Conservation (phyloP, 2,329 filamentous ascomycete genomes). For the Plenodomus lindquistii region DNA sequence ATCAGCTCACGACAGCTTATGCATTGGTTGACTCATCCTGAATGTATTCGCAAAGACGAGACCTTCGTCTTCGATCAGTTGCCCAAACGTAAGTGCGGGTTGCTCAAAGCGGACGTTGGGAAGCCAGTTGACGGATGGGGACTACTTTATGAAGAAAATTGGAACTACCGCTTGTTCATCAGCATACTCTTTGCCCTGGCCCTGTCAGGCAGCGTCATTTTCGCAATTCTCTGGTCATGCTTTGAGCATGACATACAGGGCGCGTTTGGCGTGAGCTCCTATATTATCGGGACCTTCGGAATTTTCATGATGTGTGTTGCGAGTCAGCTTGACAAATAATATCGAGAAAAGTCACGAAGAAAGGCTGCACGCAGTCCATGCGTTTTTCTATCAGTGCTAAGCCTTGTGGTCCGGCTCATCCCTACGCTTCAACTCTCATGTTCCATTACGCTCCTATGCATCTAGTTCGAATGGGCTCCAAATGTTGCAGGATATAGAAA, state of each 20-base stretch:
- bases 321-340: too few relatives aligned
- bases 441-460: too few relatives aligned
- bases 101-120: slow-evolving; percentile 6
- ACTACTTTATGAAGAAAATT: slow-evolving; percentile 21
- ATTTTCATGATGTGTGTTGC: too few relatives aligned
- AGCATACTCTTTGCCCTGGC: slow-evolving; percentile 8
- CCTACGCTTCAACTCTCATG: too few relatives aligned
- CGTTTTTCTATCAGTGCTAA: too few relatives aligned
- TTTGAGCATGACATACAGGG: slow-evolving; percentile 24
- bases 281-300: slow-evolving; percentile 1
- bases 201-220: slow-evolving; percentile 12
- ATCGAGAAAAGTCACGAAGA: too few relatives aligned
- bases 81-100: slow-evolving; percentile 16
- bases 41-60: slow-evolving; percentile 15
- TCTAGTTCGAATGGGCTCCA: too few relatives aligned
- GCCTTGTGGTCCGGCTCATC: too few relatives aligned
- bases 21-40: slow-evolving; percentile 17
- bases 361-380: too few relatives aligned
- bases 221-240: slow-evolving; percentile 18
- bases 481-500: too few relatives aligned
- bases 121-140: slow-evolving; percentile 26
- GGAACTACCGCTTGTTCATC: slow-evolving; percentile 13
- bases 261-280: slow-evolving; percentile 21
- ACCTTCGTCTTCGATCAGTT: slow-evolving; percentile 18
- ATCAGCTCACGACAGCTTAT: slow-evolving; percentile 14